Evolutionary conservation across 2,329 filamentous ascomycete genomes (phyloP), one percentile per base, ranked within the genome.

Genomic region (Seiridium unicorne): DNA sequence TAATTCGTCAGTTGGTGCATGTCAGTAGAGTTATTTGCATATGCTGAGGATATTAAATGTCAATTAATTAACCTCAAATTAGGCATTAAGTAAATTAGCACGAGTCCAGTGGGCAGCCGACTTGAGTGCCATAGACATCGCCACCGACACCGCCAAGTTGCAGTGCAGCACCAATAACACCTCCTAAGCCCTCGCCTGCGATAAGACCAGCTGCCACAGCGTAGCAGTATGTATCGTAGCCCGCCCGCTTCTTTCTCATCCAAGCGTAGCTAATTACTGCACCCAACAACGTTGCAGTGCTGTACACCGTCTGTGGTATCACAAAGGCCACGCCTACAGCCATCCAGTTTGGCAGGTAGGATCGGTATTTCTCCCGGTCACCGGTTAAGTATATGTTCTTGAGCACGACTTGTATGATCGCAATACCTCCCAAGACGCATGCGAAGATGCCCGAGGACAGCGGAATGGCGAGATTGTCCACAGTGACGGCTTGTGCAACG

Each of bases 301-400:
- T 80, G 72, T 86, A 86, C 47, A 81, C 76, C 1, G 84, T 84
- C 57, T 80, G 79, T 1, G 83, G 81, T 26, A 87, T 72, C 46
- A 86, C 80, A 66, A 87, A 87, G 2, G 84, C 81, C 40, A 88
- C 75, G 11, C 81, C 83, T 44, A 88, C 78, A 59, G 82, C 84
- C 72, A 84, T 85, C 81, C 85, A 85, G 77, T 88, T 88, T 60
- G 85, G 85, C 62, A 86, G 79, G 69, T 81, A 87, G 32, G 73
- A 72, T 49, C 80, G 76, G 68, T 82, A 81, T 76, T 84, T 85
- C 63, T 82, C 84, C 59, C 79, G 77, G 44, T 51, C 34, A 34
- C 36, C 46, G 18, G 76, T 77, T 62, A 84, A 80, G 63, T 79
- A 82, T 70, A 81, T 84, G 73, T 86, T 82, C 51, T 83, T 76